Evolutionary conservation across 2,329 filamentous ascomycete species (phyloP).

Genomic region (Xylariales sp.): DNA sequence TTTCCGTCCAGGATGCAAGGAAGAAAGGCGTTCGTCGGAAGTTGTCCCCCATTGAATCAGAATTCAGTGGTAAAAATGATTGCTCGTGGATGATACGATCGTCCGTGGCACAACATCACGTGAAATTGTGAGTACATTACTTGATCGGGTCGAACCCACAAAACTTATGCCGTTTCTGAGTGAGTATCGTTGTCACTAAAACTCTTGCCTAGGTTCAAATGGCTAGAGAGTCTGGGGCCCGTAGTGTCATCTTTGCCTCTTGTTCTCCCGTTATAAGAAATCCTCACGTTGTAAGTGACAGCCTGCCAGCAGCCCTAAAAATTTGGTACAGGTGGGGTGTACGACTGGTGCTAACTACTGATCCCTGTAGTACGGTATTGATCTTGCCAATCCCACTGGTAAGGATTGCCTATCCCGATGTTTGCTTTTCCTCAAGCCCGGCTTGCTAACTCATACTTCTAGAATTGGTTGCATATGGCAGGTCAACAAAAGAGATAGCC

Average conservation of each 20-base stretch:
- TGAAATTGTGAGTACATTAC: constrained; percentile 65
- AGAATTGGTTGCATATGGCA: constrained; percentile 21
- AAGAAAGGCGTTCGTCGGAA: constrained; percentile 88
- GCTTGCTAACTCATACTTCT: constrained; percentile 35
- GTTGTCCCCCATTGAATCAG: constrained; percentile 78
- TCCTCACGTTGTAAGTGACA: constrained; percentile 65
- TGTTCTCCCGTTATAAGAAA: constrained; percentile 80
- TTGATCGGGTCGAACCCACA: not conserved
- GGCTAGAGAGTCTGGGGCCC: constrained; percentile 79
- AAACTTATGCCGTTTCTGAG: too few species aligned
- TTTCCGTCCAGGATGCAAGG: constrained; percentile 68
- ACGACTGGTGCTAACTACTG: not conserved
- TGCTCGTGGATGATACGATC: constrained; percentile 88
- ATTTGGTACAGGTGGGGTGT: too few species aligned
- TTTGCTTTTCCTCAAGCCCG: too few species aligned
- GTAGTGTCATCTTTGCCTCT: constrained; percentile 76
- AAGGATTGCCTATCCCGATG: not conserved
- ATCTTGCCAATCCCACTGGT: not conserved
- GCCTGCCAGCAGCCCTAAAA: too few species aligned
- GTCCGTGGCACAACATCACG: constrained; percentile 80
- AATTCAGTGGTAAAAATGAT: constrained; percentile 78
- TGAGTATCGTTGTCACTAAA: too few species aligned
- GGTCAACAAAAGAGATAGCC: constrained; percentile 32
- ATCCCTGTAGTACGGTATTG: not conserved
- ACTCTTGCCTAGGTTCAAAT: constrained; percentile 50